A percentile compares a stretch with the other conserved stretches of the same genome.
Evolutionary conservation across 331 rosid genomes (phyloP).

Genomic region (Erythrophleum ivorense): DNA sequence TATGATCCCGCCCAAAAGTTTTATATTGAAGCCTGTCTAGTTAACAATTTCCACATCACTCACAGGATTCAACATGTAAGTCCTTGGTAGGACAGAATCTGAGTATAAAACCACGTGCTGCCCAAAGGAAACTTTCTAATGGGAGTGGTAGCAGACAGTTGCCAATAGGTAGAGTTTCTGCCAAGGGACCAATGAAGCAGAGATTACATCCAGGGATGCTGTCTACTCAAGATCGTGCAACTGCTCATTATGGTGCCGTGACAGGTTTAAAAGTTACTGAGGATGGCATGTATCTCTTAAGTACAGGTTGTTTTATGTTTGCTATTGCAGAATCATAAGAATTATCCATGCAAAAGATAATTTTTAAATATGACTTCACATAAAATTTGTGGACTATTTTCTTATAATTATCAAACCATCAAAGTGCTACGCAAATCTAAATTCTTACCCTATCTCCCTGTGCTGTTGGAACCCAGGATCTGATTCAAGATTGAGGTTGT

Average conservation of each 20-base stretch:
- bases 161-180: slow-evolving; percentile 55
- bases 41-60: slow-evolving; percentile 23
- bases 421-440: slow-evolving; percentile 19
- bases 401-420: slow-evolving; percentile 17
- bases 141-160: slow-evolving; percentile 69
- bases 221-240: slow-evolving; percentile 88
- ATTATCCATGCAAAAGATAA: slow-evolving; percentile 12
- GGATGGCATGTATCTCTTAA: slow-evolving; percentile 91
- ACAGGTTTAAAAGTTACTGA: slow-evolving; percentile 84
- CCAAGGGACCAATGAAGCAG: slow-evolving; percentile 73
- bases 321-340: neutral
- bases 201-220: slow-evolving; percentile 95
- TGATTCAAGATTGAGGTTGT: slow-evolving; percentile 90
- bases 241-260: slow-evolving; percentile 97
- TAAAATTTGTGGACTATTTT: neutral
- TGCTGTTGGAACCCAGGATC: slow-evolving; percentile 66
- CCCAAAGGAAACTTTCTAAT: slow-evolving; percentile 65
- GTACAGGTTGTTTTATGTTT: slow-evolving; percentile 69
- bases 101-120: slow-evolving; percentile 53
- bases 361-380: neutral
- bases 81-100: slow-evolving; percentile 45
- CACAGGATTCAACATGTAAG: slow-evolving; percentile 66
- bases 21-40: slow-evolving; percentile 5
- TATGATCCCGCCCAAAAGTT: slow-evolving; percentile 28
- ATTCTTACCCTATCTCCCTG: slow-evolving; percentile 5